Conservation (phyloP, 805 yeast species). For the Ogataea dorogensis region DNA sequence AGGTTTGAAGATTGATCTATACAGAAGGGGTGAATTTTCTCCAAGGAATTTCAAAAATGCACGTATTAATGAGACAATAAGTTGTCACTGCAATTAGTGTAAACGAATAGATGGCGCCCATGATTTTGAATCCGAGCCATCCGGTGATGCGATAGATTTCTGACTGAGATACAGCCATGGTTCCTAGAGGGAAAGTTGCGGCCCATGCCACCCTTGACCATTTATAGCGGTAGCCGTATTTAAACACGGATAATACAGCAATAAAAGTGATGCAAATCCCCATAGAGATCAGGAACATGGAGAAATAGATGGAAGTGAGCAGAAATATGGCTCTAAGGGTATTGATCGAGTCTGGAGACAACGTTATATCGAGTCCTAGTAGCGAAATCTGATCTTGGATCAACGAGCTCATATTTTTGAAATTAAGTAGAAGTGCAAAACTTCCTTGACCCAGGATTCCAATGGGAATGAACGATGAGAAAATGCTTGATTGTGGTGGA, state of each 20-base stretch:
- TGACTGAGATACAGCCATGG: constrained; percentile 62
- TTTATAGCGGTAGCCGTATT: constrained; percentile 32
- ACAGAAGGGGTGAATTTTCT: constrained; percentile 4
- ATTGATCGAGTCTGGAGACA: constrained; percentile 8
- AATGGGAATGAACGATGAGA: constrained; percentile 72
- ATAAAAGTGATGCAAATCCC: constrained; percentile 41
- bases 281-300: constrained; percentile 32
- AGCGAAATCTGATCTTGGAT: constrained; percentile 13
- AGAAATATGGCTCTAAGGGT: constrained; percentile 10
- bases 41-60: constrained; percentile 33
- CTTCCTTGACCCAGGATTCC: constrained; percentile 89
- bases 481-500: constrained; percentile 53
- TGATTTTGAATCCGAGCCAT: constrained; percentile 56
- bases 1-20: constrained; percentile 10
- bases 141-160: constrained; percentile 50
- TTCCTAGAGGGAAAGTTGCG: constrained; percentile 87
- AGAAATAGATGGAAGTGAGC: constrained; percentile 19
- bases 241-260: constrained; percentile 36
- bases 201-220: constrained; percentile 72
- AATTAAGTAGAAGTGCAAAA: constrained; percentile 50
- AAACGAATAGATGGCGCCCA: constrained; percentile 61
- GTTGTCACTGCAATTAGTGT: constrained; percentile 47
- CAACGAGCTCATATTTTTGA: constrained; percentile 19
- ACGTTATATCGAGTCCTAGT: constrained; percentile 9
- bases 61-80: constrained; percentile 39